Evolutionary conservation across 2,329 filamentous ascomycete species (phyloP), one percentile per base, ranked within the genome.

Genomic region (Aspergillus pseudoglaucus): DNA sequence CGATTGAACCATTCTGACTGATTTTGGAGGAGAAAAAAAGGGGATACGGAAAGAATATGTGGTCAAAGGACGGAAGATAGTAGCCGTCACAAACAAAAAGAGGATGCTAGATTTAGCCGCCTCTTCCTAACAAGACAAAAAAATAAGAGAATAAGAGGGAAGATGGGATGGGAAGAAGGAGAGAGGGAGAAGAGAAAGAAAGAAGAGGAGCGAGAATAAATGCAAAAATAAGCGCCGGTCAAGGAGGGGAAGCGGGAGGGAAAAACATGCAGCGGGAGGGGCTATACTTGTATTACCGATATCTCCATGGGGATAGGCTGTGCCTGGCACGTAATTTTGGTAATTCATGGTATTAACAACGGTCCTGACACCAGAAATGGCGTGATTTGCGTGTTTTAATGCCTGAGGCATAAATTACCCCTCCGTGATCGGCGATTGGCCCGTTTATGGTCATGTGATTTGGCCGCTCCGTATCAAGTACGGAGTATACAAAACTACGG

Each of bases 1-100:
- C 77, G 78, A 81, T 75, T 79, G 76, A 75, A 80, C 78, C 78
- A 81, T 81, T 59, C 65, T 78, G 68, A 70, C 54, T 55, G 58
- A 58, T 63, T 33, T 64, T 48, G 61, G 52, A 42, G 52, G 50
- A 54, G 43, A 15, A 48, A 52, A 38, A 41, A 54, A 47, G 44
- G 33, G 38, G 49, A 48, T 37, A 42, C 17, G 22, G 45, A 35
- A 41, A 46, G 38, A 39, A 23, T 42, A 39, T 42, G 44, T 32
- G 17, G 33, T 44, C 15, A 23, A 33, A 38, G 51, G 40, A 50
- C 42, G 33, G 35, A 23, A 27, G 46, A 44, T 44, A 38, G 43
- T 37, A 35, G 14, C 42, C 37, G 50, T 23, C 22, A 39, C 14
- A 46, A 44, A 47, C 44, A 53, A 49, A 57, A 50, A 52, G 39